Evolutionary conservation across 2,329 filamentous ascomycete genomes (phyloP).

Genomic region (Xenoacremonium recifei): DNA sequence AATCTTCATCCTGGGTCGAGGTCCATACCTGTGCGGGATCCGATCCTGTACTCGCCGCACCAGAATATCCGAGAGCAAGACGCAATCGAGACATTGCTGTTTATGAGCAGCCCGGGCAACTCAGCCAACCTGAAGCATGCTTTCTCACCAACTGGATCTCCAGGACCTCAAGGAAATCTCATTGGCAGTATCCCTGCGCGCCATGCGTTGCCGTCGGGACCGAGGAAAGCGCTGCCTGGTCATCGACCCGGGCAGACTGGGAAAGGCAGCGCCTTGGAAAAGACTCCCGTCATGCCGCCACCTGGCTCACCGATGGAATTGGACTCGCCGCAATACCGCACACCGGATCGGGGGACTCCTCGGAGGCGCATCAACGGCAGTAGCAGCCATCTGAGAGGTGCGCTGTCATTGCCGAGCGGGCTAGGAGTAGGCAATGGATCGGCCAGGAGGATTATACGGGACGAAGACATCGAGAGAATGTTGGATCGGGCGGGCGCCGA

Average conservation of each 20-base stretch:
- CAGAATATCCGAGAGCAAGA: slow-evolving; percentile 73
- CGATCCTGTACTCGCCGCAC: slow-evolving; percentile 62
- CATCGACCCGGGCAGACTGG: slow-evolving; percentile 41
- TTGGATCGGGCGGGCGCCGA: slow-evolving; percentile 51
- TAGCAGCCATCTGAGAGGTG: slow-evolving; percentile 34
- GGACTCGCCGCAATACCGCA: slow-evolving; percentile 33
- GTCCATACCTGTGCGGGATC: slow-evolving; percentile 39
- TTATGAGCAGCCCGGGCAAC: slow-evolving; percentile 78
- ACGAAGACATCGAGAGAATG: slow-evolving; percentile 60
- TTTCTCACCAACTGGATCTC: slow-evolving; percentile 45
- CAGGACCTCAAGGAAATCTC: slow-evolving; percentile 24
- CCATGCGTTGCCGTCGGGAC: slow-evolving; percentile 45
- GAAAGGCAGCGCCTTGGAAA: slow-evolving; percentile 50
- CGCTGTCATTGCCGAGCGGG: slow-evolving; percentile 49
- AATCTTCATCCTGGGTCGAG: slow-evolving; percentile 27
- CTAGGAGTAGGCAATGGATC: slow-evolving; percentile 41
- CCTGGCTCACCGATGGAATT: slow-evolving; percentile 48
- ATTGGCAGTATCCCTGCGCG: slow-evolving; percentile 19
- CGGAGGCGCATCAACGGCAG: slow-evolving; percentile 43
- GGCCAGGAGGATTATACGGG: slow-evolving; percentile 39
- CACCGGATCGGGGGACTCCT: slow-evolving; percentile 36
- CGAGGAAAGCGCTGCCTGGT: slow-evolving; percentile 52
- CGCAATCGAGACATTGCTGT: slow-evolving; percentile 75
- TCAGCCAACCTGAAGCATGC: slow-evolving; percentile 60
- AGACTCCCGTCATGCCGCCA: slow-evolving; percentile 37